phyloP scores from a whole-genome alignment of 2,329 filamentous ascomycete genomes.

The Neobulgaria alba region DNA sequence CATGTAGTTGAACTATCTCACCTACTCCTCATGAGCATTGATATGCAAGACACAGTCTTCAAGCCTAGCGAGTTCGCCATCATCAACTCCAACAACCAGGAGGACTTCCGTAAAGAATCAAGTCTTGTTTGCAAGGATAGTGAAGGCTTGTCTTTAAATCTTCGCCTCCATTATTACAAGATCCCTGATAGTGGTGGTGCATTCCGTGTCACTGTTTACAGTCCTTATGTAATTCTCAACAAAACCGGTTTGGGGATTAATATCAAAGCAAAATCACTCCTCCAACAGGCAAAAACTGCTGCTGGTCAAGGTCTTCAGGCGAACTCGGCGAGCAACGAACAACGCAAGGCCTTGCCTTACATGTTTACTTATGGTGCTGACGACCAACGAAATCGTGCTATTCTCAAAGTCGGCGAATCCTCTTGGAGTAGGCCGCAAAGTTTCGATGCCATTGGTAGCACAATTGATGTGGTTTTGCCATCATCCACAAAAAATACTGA shows the following conservation, averaged over 20 bases:
- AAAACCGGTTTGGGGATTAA: slow-evolving; percentile 86
- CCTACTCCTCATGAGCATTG: slow-evolving; percentile 81
- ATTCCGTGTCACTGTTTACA: slow-evolving; percentile 92
- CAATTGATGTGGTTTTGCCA: slow-evolving; percentile 76
- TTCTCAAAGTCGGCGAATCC: slow-evolving; percentile 82
- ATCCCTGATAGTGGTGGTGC: slow-evolving; percentile 89
- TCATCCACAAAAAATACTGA: slow-evolving; percentile 63
- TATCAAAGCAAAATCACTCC: slow-evolving; percentile 80
- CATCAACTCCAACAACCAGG: slow-evolving; percentile 80
- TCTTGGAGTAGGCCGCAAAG: slow-evolving; percentile 96
- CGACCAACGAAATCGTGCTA: slow-evolving; percentile 82
- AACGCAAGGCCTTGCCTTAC: slow-evolving; percentile 73
- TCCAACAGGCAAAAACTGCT: slow-evolving; percentile 72
- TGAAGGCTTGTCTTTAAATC: slow-evolving; percentile 66
- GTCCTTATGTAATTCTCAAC: slow-evolving; percentile 90
- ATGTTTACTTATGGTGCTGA: slow-evolving; percentile 93
- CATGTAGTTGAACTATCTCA: slow-evolving; percentile 96
- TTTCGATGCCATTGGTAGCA: slow-evolving; percentile 95
- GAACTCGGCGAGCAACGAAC: slow-evolving; percentile 40
- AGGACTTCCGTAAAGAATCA: slow-evolving; percentile 82
- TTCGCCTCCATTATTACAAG: slow-evolving; percentile 84
- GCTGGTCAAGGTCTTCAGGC: slow-evolving; percentile 66
- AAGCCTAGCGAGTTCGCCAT: slow-evolving; percentile 95
- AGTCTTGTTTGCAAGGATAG: slow-evolving; percentile 76
- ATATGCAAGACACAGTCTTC: slow-evolving; percentile 94